Base-by-base conservation (phyloP, 2,329 filamentous ascomycete genomes). In the Xylogone sp. region DNA sequence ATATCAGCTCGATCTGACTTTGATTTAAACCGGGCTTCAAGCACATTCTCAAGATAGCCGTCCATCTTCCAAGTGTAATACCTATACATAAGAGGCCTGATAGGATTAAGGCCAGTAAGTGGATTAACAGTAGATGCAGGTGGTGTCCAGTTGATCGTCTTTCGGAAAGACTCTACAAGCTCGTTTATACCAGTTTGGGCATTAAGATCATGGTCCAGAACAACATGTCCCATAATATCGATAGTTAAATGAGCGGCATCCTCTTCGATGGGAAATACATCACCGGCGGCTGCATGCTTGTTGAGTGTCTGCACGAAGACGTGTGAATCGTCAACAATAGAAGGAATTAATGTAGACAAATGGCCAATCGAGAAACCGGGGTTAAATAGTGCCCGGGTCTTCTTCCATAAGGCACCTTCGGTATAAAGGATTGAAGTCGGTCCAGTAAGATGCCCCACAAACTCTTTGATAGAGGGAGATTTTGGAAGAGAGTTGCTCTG, bases 391-490 rank as follows among this genome's bases (percentile, higher is more conserved):
- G 54, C 52, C 2, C 60, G 57, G 2, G 52, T 46, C 16, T 48
- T 53, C 46, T 59, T 62, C 62, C 61, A 65, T 42, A 58, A 51
- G n/a, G 50, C 31, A 43, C 55, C 60, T 16, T 56, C 50, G 5
- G 39, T 34, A 24, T 45, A 24, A 12, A 56, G 16, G 46, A 56
- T 54, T 21, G 52, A 51, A 3, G 44, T 55, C 12, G 47, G 49
- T 3, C 57, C 57, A 18, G 50, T 49, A 21, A 43, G 21, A 29
- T 49, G 31, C n/a, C 10, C 46, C 10, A 42, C 34, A 20, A 20
- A 49, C 7, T 42, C 13, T 9, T n/a, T 5, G 2, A 49, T 1
- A 29, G 34, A 1, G 27, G 46, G 31, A 43, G 42, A 29, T 20
- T 43, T 49, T 21, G 10, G 34, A 16, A 49, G 20, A 8, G 19